Base-by-base conservation (phyloP, 2,329 filamentous ascomycete species). In the Diaporthe sp. region DNA sequence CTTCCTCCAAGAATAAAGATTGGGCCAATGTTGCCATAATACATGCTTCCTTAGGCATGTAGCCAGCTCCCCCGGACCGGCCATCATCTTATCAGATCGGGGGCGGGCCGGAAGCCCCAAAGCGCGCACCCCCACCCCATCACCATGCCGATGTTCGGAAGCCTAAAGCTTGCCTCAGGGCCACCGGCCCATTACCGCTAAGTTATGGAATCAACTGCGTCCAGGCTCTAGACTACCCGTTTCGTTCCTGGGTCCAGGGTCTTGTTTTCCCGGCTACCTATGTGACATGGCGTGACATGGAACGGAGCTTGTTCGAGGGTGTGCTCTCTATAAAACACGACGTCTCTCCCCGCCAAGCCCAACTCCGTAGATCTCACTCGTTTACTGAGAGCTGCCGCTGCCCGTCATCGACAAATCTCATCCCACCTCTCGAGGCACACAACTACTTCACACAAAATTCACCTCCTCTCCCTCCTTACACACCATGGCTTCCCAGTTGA, bases 401-500 rank as follows among this genome's bases (percentile, higher is more conserved):
- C 12, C 37, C 37, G 37, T 39, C 25, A 60, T 25, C 53, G 22
- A 22, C 39, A 49, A 12, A 13, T n/a, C 22, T n/a, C 51, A 31
- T 20, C 34, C 10, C 44, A 42, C 3, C 58, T 28, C 31, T 37
- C 25, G 9, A 17, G 12, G 12, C 37, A 47, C 25, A 47, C 25
- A 28, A 55, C 7, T 28, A 55, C 12, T 8, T 25, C 10, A 12
- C 39, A 20, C 17, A 20, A 31, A 13, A n/a, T 22, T 28, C n/a
- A 47, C 25, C 57, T 22, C 2, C 13, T 5, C 44, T 53, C 15
- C 22, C 15, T 3, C 6, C 0, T 31, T 8, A 9, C 31, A 39
- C 34, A 86, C 78, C 67, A 90, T 90, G 89, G 82, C 88, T 4
- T 80, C 86, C 44, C 44, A 72, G 44, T 84, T 90, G 75, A 86